phyloP scores from a whole-genome alignment of 192 early-diverging fungal species.

The Rhizophagus sp. region DNA sequence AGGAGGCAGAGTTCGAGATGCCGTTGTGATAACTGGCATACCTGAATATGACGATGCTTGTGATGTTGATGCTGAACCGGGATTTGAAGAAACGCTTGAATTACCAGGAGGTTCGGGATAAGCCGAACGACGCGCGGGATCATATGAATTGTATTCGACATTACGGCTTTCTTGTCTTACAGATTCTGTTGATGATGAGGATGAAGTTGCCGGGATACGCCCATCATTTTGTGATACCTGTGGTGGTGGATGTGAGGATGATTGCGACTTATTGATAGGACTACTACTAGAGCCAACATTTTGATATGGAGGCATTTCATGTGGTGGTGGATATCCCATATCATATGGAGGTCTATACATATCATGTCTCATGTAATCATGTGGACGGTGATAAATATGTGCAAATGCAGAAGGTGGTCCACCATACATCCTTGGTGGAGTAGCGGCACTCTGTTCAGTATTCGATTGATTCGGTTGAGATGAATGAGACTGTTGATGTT shows the following conservation, averaged over 20 bases:
- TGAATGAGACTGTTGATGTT: not conserved
- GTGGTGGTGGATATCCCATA: not conserved
- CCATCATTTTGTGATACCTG: too few species aligned
- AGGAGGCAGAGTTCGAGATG: not conserved
- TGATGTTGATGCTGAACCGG: not conserved
- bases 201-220: not conserved
- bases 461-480: not conserved
- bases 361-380: not conserved
- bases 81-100: too few species aligned
- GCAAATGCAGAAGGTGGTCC: not conserved
- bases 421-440: not conserved
- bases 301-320: not conserved
- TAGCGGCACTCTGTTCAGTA: not conserved
- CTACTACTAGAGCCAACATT: not conserved
- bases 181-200: not conserved
- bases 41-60: not conserved
- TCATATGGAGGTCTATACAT: not conserved
- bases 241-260: not conserved
- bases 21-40: not conserved
- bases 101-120: not conserved
- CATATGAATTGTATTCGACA: not conserved
- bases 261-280: not conserved
- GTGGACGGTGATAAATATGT: not conserved
- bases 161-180: not conserved
- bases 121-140: not conserved